Evolutionary conservation across 371 early-diverging fungal genomes (phyloP), one percentile per base, ranked within the genome.

Genomic region (Racocetra persica): DNA sequence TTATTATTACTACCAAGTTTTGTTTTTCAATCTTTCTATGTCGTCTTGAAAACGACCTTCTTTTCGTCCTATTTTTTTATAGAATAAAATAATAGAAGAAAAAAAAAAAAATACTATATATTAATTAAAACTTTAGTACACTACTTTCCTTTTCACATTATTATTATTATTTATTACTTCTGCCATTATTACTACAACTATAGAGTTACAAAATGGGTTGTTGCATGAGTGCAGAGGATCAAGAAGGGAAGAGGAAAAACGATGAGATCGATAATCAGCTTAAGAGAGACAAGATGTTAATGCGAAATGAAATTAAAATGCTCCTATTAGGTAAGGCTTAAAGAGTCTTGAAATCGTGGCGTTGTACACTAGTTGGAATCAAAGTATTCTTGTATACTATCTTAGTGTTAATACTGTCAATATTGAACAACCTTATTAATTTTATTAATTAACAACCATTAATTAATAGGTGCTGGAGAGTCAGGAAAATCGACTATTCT

Each of bases 401-500:
- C 18, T n/a, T 55, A 55, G n/a, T 11, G 22, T n/a, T 57, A 57
- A 57, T 57, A 57, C 5, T 57, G 16, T n/a, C 22, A 57, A 57
- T 20, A 20, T 3, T n/a, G n/a, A n/a, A n/a, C n/a, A n/a, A n/a
- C n/a, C n/a, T n/a, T 57, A 57, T n/a, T 20, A 57, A 57, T 10
- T 55, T 3, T 54, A 5, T 16, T 54, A 54, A 54, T 54, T 16
- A 54, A n/a, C n/a, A n/a, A n/a, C n/a, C 70, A 49, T 49, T 36
- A 41, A 32, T 28, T 24, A 45, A 65, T 83, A 97, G 98, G 98
- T 81, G 96, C 98, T 38, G 99, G 99, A 83, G 99, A 98, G 89
- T 97, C 98, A 7, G 98, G 98, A 45, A 98, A 98, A 88, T 93
- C 94, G 32, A 98, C 98, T 16, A 95, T 98, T 81, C 85, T 98